phyloP scores from a whole-genome alignment of 805 yeast species.

The Candida maesae region DNA sequence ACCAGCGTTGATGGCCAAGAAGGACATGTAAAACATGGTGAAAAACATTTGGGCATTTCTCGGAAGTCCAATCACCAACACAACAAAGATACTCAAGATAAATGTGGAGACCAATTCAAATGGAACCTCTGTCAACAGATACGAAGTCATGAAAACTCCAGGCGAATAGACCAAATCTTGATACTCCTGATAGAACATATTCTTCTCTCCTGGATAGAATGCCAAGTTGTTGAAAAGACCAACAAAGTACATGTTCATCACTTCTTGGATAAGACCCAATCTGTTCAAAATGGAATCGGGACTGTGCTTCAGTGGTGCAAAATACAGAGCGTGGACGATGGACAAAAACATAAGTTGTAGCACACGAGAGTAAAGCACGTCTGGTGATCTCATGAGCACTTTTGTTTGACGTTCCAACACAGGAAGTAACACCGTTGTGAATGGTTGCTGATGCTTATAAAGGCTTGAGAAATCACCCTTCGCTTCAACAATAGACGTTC shows the following conservation, averaged over 20 bases:
- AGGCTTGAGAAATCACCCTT: constrained; percentile 5
- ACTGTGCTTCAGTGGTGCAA: constrained; percentile 50
- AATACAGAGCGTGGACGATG: constrained; percentile 62
- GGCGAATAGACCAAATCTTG: constrained; percentile 68
- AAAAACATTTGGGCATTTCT: constrained; percentile 65
- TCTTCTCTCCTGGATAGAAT: constrained; percentile 68
- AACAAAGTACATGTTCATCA: constrained; percentile 65
- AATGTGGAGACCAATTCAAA: constrained; percentile 58
- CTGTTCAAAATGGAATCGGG: constrained; percentile 57
- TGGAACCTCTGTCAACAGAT: constrained; percentile 62
- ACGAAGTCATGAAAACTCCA: constrained; percentile 56
- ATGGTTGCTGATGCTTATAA: constrained; percentile 10
- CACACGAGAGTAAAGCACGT: constrained; percentile 59
- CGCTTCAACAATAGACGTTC: no score
- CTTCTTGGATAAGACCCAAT: constrained; percentile 73
- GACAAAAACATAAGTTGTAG: constrained; percentile 64
- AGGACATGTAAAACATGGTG: constrained; percentile 50
- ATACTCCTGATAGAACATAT: constrained; percentile 75
- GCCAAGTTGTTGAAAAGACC: constrained; percentile 80
- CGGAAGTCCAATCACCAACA: constrained; percentile 71
- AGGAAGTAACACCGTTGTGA: constrained; percentile 31
- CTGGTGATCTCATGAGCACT: constrained; percentile 46
- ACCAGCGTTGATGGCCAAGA: constrained; percentile 64
- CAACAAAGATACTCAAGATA: constrained; percentile 57
- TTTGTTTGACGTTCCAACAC: constrained; percentile 32